Conservation (phyloP, 441 rosid genomes). For the Mallotus repandus region DNA sequence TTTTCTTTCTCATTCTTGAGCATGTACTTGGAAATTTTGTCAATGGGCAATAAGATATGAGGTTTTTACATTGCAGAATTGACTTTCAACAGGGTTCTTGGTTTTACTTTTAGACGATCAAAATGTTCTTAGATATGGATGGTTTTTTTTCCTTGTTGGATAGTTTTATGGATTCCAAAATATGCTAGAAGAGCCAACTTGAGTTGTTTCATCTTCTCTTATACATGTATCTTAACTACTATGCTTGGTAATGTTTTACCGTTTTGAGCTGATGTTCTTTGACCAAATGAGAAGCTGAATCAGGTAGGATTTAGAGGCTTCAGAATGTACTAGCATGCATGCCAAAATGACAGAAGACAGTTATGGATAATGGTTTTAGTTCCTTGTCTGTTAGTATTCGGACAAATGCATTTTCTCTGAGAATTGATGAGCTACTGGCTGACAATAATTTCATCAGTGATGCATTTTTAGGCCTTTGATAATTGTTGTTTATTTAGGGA, state of each 20-base stretch:
- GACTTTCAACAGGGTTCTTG: slow-evolving; percentile 17
- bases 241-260: neutral
- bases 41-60: slow-evolving; percentile 30
- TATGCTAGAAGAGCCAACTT: neutral
- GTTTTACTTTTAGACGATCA: slow-evolving; percentile 17
- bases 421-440: no score
- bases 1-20: slow-evolving; percentile 19
- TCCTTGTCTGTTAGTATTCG: neutral
- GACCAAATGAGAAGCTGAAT: neutral
- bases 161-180: neutral
- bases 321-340: neutral
- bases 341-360: neutral
- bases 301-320: neutral
- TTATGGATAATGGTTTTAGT: neutral
- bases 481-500: neutral
- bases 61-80: slow-evolving; percentile 19
- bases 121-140: neutral
- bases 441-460: no score
- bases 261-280: no score
- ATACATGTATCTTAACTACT: neutral
- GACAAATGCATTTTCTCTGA: no score
- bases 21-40: slow-evolving; percentile 30
- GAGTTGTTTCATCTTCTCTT: slow-evolving; percentile 5
- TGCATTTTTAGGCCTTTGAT: slow-evolving; percentile 14
- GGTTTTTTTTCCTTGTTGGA: neutral